phyloP scores from a whole-genome alignment of 768 basidiomycete species.

The Cytidiella melzeri region DNA sequence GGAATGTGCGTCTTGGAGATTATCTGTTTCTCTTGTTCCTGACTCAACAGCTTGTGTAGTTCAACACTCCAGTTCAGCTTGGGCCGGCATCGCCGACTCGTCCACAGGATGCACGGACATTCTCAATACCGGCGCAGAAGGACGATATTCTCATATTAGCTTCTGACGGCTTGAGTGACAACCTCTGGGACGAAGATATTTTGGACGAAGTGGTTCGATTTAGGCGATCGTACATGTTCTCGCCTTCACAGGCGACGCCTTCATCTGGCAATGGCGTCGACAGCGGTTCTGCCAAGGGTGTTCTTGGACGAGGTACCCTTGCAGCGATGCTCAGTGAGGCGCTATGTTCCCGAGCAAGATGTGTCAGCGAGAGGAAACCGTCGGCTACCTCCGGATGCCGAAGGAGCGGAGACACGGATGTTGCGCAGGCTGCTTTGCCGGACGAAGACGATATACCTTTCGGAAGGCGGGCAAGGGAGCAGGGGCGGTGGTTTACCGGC shows the following conservation, averaged over 20 bases:
- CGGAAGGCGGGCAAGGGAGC: constrained; percentile 69
- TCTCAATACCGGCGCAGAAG: constrained; percentile 60
- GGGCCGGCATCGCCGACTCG: constrained; percentile 56
- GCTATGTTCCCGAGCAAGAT: constrained; percentile 69
- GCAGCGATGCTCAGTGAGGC: constrained; percentile 75
- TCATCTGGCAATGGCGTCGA: background rate
- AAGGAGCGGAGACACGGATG: constrained; percentile 17
- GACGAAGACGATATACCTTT: constrained; percentile 66
- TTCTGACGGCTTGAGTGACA: constrained; percentile 78
- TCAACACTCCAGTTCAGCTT: constrained; percentile 62
- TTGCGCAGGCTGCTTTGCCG: background rate
- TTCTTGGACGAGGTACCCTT: constrained; percentile 46
- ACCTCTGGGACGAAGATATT: constrained; percentile 85
- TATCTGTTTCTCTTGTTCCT: constrained; percentile 16
- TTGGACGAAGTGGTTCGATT: constrained; percentile 73
- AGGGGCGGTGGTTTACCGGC: constrained; percentile 65
- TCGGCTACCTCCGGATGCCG: constrained; percentile 7
- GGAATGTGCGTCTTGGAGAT: constrained; percentile 45
- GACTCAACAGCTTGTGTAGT: constrained; percentile 25
- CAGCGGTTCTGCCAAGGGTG: constrained; percentile 13
- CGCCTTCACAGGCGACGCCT: background rate
- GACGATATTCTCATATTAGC: constrained; percentile 80
- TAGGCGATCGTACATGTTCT: constrained; percentile 30
- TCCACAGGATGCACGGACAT: constrained; percentile 62
- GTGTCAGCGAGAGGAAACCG: constrained; percentile 46